Evolutionary conservation across 2,329 filamentous ascomycete genomes (phyloP), one percentile per base, ranked within the genome.

Genomic region (Neofusicoccum kwambonambiense): DNA sequence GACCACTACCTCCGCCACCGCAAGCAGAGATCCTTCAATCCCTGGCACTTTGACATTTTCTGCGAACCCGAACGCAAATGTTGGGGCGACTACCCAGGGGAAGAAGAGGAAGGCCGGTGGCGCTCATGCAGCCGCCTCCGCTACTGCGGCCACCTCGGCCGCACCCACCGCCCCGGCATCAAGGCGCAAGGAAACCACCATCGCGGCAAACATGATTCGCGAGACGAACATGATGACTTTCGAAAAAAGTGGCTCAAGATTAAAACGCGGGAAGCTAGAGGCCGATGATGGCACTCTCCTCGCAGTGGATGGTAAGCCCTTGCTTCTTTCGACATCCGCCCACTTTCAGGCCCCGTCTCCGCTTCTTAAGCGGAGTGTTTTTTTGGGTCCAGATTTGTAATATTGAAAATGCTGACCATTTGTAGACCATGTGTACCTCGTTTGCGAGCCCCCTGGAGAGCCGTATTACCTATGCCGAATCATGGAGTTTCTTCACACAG

Each of bases 401-500:
- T 12, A 19, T 9, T 27, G 17, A n/a, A 44, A 27, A 49, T 72
- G 72, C 79, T 81, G 73, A 80, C 72, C 70, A 69, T 70, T 68
- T 70, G 51, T 74, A 90, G 89, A 91, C 79, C 88, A 98, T 81
- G 92, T 97, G 70, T 99, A 98, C 82, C 87, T 98, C 68, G 90
- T 99, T 68, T 98, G 93, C 80, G 95, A 99, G 79, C 95, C 95
- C 58, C 95, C 95, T 15, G 95, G 95, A 62, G 95, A 99, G 80
- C 95, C 95, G 64, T 99, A 99, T 81, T 99, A 99, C 77, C 83
- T 99, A 69, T 95, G 91, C 68, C 91, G 95, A 71, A 95, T 99
- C 77, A 99, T 99, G 95, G 94, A 99, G 77, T 98, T 98, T 76
- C 82, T 97, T 71, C 92, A 96, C 74, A 81, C 85, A 73, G 88